Conservation (phyloP, 2,329 filamentous ascomycete species). For the Fusarium anthophilum region DNA sequence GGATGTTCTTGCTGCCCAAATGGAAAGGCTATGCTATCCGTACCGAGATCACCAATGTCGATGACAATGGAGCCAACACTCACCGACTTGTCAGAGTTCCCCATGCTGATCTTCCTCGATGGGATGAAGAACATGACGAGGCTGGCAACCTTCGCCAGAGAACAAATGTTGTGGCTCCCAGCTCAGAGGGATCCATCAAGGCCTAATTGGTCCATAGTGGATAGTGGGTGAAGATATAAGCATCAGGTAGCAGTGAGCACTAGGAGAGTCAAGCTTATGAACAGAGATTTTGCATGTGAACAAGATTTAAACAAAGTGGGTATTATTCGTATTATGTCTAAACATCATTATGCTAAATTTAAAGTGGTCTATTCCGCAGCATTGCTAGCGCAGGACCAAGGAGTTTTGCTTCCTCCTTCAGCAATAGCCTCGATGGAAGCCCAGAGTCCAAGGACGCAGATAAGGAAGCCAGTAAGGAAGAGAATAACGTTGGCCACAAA, state of each 20-base stretch:
- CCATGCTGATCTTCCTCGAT: constrained; percentile 57
- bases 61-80: constrained; percentile 51
- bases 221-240: rapidly evolving
- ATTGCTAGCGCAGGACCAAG: constrained; percentile 51
- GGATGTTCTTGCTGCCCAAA: constrained; percentile 66
- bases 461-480: constrained; percentile 47
- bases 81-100: constrained; percentile 65
- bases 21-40: constrained; percentile 64
- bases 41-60: constrained; percentile 61
- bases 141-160: constrained; percentile 37
- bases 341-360: neutral
- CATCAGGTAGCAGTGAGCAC: neutral
- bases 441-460: constrained; percentile 53
- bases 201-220: neutral
- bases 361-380: constrained; percentile 13
- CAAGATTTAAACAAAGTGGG: neutral
- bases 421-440: constrained; percentile 51
- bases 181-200: neutral
- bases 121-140: constrained; percentile 69
- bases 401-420: constrained; percentile 42
- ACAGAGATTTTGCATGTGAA: rapidly evolving
- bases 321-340: neutral
- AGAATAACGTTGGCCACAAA: constrained; percentile 47
- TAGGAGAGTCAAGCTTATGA: rapidly evolving
- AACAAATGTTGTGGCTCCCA: neutral